phyloP scores from a whole-genome alignment of 495 filamentous ascomycete species.

The Aspergillus taichungensis region DNA sequence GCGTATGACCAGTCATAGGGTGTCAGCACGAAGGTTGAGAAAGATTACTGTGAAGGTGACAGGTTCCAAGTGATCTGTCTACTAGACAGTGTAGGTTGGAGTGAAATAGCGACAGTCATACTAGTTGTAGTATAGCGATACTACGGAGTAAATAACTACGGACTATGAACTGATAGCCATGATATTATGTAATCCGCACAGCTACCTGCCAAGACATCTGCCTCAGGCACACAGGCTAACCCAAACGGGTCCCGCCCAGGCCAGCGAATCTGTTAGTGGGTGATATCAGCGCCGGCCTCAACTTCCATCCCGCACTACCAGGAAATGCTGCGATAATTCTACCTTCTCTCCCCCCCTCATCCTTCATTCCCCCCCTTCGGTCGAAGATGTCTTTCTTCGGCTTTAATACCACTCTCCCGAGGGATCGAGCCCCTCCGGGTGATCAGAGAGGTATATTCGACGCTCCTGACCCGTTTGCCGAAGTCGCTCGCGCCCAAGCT shows the following conservation, averaged over 20 bases:
- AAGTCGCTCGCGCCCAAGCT: conserved; percentile 48
- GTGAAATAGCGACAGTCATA: too few relatives aligned
- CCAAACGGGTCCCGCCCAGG: neutral
- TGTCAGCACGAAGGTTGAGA: too few relatives aligned
- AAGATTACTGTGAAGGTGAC: too few relatives aligned
- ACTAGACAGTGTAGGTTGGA: too few relatives aligned
- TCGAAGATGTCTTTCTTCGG: conserved; percentile 77
- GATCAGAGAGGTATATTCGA: conserved; percentile 73
- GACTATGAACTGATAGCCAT: too few relatives aligned
- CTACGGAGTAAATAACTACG: too few relatives aligned
- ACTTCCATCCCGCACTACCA: conserved; percentile 23
- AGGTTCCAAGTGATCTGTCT: too few relatives aligned
- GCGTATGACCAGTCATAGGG: too few relatives aligned
- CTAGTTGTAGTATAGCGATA: too few relatives aligned
- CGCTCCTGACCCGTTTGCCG: conserved; percentile 80
- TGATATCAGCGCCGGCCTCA: conserved; percentile 13
- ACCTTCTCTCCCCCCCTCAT: conserved; percentile 10
- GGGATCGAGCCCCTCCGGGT: conserved; percentile 41
- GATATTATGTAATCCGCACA: too few relatives aligned
- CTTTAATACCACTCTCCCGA: conserved; percentile 60
- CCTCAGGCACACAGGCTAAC: conserved; percentile 7
- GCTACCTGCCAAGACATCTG: neutral
- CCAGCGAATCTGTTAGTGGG: conserved; percentile 7
- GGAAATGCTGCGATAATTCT: conserved; percentile 15
- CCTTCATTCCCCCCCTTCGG: conserved; percentile 6